These are phyloP conservation scores for Rutstroemia sp. DNA, from an alignment of 2,329 filamentous ascomycete genomes.

Conservation along the genomic window DNA sequence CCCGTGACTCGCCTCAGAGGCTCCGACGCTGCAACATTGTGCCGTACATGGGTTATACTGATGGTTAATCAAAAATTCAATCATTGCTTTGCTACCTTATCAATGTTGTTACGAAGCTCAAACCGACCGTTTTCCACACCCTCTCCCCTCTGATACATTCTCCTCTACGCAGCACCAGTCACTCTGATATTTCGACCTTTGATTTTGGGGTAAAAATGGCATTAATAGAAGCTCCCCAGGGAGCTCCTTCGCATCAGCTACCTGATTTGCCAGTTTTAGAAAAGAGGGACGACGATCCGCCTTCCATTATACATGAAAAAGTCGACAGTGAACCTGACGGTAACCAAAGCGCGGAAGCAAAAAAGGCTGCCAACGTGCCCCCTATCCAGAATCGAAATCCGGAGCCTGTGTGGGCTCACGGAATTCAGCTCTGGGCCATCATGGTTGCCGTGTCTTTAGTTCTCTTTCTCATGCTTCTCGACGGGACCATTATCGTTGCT, in stretches of 20 bases:
- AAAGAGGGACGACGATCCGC: neutral
- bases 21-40: neutral
- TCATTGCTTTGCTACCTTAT: neutral
- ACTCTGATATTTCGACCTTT: neutral
- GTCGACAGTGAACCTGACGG: neutral
- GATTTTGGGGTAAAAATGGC: neutral
- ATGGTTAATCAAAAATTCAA: neutral
- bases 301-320: neutral
- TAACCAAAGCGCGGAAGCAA: neutral
- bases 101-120: neutral
- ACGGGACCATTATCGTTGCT: neutral
- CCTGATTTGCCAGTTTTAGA: neutral
- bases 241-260: neutral
- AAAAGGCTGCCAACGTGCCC: neutral
- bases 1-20: neutral
- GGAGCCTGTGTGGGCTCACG: constrained; percentile 3
- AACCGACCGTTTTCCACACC: neutral
- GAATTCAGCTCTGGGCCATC: constrained; percentile 21
- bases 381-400: neutral
- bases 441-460: constrained; percentile 22
- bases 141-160: neutral
- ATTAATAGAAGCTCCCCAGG: neutral
- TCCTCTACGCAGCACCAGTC: neutral
- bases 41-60: neutral
- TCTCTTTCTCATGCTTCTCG: constrained; percentile 25